Conservation (phyloP, 306 rosid genomes). For the Pterocarpus macrocarpus region DNA sequence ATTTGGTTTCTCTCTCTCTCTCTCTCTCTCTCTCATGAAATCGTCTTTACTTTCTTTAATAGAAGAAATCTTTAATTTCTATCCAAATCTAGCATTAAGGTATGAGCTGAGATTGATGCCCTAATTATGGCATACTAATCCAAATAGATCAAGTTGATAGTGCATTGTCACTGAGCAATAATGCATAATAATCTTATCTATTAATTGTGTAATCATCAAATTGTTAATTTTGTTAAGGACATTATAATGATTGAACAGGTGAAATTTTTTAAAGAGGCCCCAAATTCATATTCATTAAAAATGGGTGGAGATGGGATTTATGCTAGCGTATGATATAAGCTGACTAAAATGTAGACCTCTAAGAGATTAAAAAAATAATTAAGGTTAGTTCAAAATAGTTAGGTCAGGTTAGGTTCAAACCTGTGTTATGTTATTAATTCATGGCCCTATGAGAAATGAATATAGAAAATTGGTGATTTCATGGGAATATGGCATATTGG, state of each 20-base stretch:
- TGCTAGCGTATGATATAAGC: background rate
- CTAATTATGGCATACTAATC: conserved; percentile 18
- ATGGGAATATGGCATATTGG: background rate
- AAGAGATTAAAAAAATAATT: background rate
- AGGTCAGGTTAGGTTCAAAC: conserved; percentile 48
- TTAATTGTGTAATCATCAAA: background rate
- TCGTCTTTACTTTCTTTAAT: background rate
- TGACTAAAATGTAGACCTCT: background rate
- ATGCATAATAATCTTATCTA: background rate
- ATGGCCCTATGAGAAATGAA: background rate
- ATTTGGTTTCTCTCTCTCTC: background rate
- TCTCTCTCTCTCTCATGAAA: background rate
- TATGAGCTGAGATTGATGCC: background rate
- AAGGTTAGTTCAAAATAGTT: conserved; percentile 37
- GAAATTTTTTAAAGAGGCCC: background rate
- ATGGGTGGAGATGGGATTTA: conserved; percentile 6
- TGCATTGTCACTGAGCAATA: conserved; percentile 3
- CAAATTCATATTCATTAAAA: background rate
- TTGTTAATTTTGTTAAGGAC: background rate
- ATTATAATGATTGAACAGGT: background rate
- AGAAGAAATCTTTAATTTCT: background rate
- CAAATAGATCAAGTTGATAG: conserved; percentile 20
- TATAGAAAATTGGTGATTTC: too few species aligned
- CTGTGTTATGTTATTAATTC: background rate
- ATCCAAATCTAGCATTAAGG: background rate